Evolutionary conservation across 805 yeast species (phyloP).

Genomic region (Jamesozyma piceae): DNA sequence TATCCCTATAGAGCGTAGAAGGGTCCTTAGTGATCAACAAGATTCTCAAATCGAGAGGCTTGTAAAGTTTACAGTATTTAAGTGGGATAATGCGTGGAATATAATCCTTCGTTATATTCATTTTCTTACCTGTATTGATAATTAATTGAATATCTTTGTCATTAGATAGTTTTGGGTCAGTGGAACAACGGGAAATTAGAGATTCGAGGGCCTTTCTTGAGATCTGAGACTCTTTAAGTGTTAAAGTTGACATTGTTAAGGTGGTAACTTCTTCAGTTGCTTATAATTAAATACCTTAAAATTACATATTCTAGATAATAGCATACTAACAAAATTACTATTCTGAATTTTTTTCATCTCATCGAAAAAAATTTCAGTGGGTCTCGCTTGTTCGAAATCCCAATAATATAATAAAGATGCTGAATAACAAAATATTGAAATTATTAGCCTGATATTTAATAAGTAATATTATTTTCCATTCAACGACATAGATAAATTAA

Average conservation of each 20-base stretch:
- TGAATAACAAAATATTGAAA: too few relatives aligned
- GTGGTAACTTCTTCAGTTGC: too few relatives aligned
- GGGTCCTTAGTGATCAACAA: constrained; percentile 70
- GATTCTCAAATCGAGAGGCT: constrained; percentile 41
- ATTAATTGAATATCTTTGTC: constrained; percentile 32
- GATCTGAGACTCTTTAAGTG: constrained; percentile 8
- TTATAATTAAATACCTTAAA: too few relatives aligned
- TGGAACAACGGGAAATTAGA: constrained; percentile 23
- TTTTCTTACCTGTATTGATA: constrained; percentile 37
- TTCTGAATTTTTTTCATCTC: constrained; percentile 2
- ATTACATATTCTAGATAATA: too few relatives aligned
- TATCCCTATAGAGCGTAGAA: constrained; percentile 43
- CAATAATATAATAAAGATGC: too few relatives aligned
- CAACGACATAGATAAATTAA: too few relatives aligned
- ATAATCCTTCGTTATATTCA: constrained; percentile 38
- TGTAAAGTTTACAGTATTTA: constrained; percentile 39
- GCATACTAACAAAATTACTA: too few relatives aligned
- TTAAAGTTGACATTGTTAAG: constrained; percentile 4
- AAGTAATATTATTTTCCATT: too few relatives aligned
- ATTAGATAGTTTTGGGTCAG: constrained; percentile 20
- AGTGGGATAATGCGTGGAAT: constrained; percentile 54
- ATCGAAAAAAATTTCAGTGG: constrained; percentile 2
- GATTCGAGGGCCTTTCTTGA: constrained; percentile 19
- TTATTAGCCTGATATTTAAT: too few relatives aligned
- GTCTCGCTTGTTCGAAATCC: too few relatives aligned